phyloP scores from a whole-genome alignment of 495 filamentous ascomycete species.

The Ascodesmis nigricans region DNA sequence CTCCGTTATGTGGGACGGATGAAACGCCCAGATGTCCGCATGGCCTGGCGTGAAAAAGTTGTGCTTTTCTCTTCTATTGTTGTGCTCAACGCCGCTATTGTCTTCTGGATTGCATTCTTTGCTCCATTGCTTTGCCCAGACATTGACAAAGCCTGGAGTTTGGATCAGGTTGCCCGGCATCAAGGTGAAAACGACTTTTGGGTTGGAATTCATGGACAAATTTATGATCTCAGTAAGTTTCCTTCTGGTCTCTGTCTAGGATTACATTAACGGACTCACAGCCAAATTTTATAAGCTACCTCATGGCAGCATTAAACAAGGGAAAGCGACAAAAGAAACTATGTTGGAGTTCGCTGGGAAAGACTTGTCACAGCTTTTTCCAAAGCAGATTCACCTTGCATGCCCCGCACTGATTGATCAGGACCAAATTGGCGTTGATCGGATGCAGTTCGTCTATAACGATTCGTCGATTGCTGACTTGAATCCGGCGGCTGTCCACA shows the following conservation, averaged over 20 bases:
- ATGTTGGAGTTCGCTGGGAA: constrained; percentile 62
- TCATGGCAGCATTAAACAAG: constrained; percentile 44
- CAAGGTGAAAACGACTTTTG: constrained; percentile 54
- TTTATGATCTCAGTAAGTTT: constrained; percentile 54
- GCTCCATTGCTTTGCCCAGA: constrained; percentile 73
- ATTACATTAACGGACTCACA: constrained; percentile 1
- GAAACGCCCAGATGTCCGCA: constrained; percentile 88
- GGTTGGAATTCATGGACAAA: constrained; percentile 69
- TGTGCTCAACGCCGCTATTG: constrained; percentile 57
- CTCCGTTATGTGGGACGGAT: constrained; percentile 71
- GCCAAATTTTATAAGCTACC: constrained; percentile 60
- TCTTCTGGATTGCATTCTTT: constrained; percentile 85
- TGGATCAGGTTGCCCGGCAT: constrained; percentile 48
- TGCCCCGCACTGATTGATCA: constrained; percentile 52
- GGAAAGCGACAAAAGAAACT: constrained; percentile 34
- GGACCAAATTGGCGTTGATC: no score
- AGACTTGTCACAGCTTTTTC: constrained; percentile 67
- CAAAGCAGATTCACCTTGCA: constrained; percentile 49
- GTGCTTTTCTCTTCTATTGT: constrained; percentile 61
- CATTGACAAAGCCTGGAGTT: constrained; percentile 72
- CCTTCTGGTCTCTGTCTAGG: neutral
- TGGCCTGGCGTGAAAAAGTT: constrained; percentile 93
- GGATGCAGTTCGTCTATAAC: no score
- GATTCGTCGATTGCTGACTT: constrained; percentile 28
- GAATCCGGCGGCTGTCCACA: constrained; percentile 35